Evolutionary conservation across 169 alveolate species (phyloP), one percentile per base, ranked within the genome.

Genomic region (Plasmodium gaboni): DNA sequence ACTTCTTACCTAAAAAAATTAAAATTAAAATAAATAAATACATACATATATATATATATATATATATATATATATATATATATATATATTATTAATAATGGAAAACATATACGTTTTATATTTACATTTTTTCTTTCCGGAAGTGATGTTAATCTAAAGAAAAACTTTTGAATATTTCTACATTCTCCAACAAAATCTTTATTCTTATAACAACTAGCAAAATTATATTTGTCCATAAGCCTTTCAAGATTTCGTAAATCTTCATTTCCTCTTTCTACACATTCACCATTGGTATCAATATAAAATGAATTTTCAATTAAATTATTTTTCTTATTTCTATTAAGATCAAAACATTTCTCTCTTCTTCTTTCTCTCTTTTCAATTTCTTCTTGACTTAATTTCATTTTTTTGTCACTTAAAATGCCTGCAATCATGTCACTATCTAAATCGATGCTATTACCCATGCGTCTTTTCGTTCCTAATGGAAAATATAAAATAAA

Each of bases 41-140:
- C 1, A 10, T 48, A 48, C 0, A 19, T 55, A 38, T 0, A 59
- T 15, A 57, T 0, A 17, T 57, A 57, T 1, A 17, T 57, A 59
- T 17, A 9, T 0, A 15, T 59, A 15, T n/a, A 28, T 38, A 10
- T 0, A 19, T 10, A 28, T 26, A 17, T 63, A 63, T 22, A 15
- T 15, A 15, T 15, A 63, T 9, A 22, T 60, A 38, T 9, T 19
- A 60, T 60, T 10, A 10, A 19, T 32, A 22, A 32, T 5, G 1
- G 60, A 32, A 67, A 13, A 17, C n/a, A 28, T 67, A 3, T 5
- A 38, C 26, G 9, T 26, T 13, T 15, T 42, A 69, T 74, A 15
- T 32, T 69, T 72, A 88, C 92, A 80, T 92, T 95, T 74, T 92
- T 64, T 19, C 96, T 95, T 60, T 96, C 97, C 32, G 97, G 97